These are phyloP conservation scores for Cryptosporidium xiaoi DNA, from an alignment of 169 alveolate genomes.

Conservation along the genomic window DNA sequence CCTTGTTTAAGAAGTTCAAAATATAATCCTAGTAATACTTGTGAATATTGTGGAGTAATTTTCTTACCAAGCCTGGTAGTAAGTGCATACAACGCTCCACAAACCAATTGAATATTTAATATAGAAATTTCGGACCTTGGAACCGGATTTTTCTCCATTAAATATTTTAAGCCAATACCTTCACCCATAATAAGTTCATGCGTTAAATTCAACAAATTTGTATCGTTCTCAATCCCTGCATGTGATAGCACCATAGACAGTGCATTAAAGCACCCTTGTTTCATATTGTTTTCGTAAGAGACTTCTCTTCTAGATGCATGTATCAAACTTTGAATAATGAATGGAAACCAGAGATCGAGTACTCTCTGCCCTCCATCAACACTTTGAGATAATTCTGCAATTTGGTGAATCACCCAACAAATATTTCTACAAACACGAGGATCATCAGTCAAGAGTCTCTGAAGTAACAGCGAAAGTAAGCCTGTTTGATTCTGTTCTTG, in stretches of 20 bases:
- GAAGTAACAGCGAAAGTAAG: constrained; percentile 29
- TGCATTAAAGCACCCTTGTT: constrained; percentile 67
- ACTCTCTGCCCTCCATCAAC: constrained; percentile 63
- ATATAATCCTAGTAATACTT: constrained; percentile 37
- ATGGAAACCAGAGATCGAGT: constrained; percentile 62
- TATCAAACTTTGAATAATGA: constrained; percentile 47
- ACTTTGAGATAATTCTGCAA: constrained; percentile 53
- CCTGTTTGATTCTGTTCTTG: constrained; percentile 20
- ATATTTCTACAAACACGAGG: constrained; percentile 70
- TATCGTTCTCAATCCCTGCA: constrained; percentile 48
- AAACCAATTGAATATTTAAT: constrained; percentile 33
- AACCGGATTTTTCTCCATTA: constrained; percentile 61
- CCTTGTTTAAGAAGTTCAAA: constrained; percentile 68
- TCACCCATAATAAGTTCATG: constrained; percentile 66
- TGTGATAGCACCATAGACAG: constrained; percentile 48
- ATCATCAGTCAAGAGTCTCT: constrained; percentile 64
- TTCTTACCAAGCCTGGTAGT: constrained; percentile 67
- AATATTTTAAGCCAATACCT: constrained; percentile 52
- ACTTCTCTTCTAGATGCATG: constrained; percentile 60
- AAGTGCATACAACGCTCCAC: constrained; percentile 71
- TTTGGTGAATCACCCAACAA: constrained; percentile 70
- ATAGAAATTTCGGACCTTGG: constrained; percentile 40
- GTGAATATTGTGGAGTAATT: constrained; percentile 48
- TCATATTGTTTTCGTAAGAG: constrained; percentile 66
- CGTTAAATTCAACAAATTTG: constrained; percentile 36